These are phyloP conservation scores for Sporothrix phasma DNA, from an alignment of 2,329 filamentous ascomycete species.

Conservation along the genomic window DNA sequence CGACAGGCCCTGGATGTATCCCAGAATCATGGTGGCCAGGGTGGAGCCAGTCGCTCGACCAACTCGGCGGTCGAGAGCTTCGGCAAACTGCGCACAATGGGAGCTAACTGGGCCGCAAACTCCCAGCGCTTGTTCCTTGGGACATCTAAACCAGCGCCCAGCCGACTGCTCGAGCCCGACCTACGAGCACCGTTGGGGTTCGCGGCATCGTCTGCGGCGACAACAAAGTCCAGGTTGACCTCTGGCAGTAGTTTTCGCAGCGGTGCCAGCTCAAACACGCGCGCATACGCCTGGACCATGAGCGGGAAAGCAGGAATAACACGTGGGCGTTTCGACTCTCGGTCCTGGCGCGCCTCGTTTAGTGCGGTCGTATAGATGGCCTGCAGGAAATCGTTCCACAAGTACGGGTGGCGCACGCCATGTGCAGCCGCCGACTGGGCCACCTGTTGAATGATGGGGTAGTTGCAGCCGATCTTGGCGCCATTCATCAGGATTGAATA, in stretches of 20 bases:
- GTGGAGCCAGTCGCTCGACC: constrained; percentile 30
- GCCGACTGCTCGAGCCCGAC: neutral
- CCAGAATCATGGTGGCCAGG: constrained; percentile 37
- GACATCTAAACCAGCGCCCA: neutral
- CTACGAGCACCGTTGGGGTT: neutral
- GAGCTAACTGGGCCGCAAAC: constrained; percentile 15
- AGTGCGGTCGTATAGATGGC: constrained; percentile 37
- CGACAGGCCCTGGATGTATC: constrained; percentile 34
- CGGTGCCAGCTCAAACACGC: constrained; percentile 37
- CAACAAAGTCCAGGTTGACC: neutral
- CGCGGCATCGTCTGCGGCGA: neutral
- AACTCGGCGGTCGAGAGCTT: constrained; percentile 13
- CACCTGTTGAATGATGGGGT: constrained; percentile 43
- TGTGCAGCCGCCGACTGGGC: constrained; percentile 42
- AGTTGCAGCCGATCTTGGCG: constrained; percentile 50
- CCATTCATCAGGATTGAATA: constrained; percentile 62
- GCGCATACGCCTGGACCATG: constrained; percentile 41
- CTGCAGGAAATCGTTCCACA: constrained; percentile 45
- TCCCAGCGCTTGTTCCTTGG: constrained; percentile 12
- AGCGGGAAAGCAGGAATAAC: constrained; percentile 33
- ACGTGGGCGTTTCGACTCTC: constrained; percentile 26
- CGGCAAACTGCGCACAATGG: constrained; percentile 18
- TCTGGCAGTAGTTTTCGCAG: constrained; percentile 32
- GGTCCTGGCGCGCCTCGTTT: constrained; percentile 28
- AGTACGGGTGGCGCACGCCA: constrained; percentile 36